Evolutionary conservation across 768 basidiomycete genomes (phyloP).

Genomic region (Cubamyces lactineus): DNA sequence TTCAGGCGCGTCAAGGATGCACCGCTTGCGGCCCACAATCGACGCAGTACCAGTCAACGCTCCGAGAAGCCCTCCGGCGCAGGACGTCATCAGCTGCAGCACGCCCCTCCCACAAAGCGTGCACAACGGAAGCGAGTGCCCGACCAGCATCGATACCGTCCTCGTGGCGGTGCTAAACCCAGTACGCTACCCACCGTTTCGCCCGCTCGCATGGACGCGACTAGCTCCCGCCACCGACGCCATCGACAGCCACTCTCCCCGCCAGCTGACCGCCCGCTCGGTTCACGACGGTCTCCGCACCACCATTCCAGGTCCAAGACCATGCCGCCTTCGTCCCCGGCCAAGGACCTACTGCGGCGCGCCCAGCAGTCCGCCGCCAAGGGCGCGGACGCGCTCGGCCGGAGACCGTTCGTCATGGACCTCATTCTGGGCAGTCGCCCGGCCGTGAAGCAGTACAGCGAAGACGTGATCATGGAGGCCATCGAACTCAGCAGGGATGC

Average conservation of each 20-base stretch:
- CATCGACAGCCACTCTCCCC: conserved; percentile 16
- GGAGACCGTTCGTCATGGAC: conserved; percentile 49
- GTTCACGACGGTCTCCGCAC: not conserved
- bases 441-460: conserved; percentile 33
- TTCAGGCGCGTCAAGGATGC: conserved; percentile 7
- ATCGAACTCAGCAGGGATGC: conserved; percentile 30
- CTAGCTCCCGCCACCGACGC: conserved; percentile 21
- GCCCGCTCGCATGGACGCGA: conserved; percentile 9
- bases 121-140: conserved; percentile 5
- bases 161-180: conserved; percentile 19
- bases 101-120: conserved; percentile 4
- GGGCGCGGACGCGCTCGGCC: conserved; percentile 37
- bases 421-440: conserved; percentile 47
- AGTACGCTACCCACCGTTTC: conserved; percentile 2
- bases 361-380: conserved; percentile 30
- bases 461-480: conserved; percentile 37
- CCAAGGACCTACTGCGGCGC: conserved; percentile 23
- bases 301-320: conserved; percentile 11
- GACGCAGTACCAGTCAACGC: conserved; percentile 13
- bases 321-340: conserved; percentile 24
- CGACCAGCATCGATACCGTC: conserved; percentile 8
- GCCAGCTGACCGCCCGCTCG: conserved; percentile 11
- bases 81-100: conserved; percentile 10
- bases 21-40: conserved; percentile 11
- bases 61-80: conserved; percentile 11